Base-by-base conservation (phyloP, 371 early-diverging fungal species). In the Cokeromyces recurvatus region DNA sequence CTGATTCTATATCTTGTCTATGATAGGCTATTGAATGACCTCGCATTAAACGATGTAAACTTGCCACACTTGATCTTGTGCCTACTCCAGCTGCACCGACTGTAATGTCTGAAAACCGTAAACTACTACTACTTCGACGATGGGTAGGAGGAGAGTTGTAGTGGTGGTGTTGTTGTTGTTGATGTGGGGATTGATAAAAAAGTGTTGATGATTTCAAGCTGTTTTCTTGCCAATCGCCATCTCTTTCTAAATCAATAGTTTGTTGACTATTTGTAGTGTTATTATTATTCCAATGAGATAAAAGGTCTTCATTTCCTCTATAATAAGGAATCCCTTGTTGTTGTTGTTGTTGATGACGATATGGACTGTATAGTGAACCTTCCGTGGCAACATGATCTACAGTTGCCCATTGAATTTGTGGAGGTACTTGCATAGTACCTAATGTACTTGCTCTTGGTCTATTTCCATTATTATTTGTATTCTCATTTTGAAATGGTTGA, bases 1-100 rank as follows among this genome's bases (percentile, higher is more conserved):
- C 74, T 70, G 70, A 74, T 51, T 74, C 74, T n/a, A 74, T 24
- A 53, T 74, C 74, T 31, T 66, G 74, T 38, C 69, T 42, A 16
- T 42, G 48, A 32, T 64, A 57, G 2, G 53, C 53, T 12, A 57
- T 45, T 37, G 59, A 39, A 37, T 68, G 55, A 2, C 74, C 70
- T 11, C 74, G 58, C 42, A 69, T 60, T 0, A 67, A 51, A 27
- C 74, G 56, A 55, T 74, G 74, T 10, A 74, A 47, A 32, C 63
- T 65, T 4, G 68, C 43, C 14, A 62, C 56, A 32, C 62, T 58
- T 0, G 55, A 47, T 34, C 62, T 41, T 21, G 56, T 15, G 9
- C 23, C 38, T 16, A 38, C 38, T 2, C 6, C 20, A 4, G 11
- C 35, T 14, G 4, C 14, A 34, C 35, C 14, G 5, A 34, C 11